Conservation (phyloP, 768 basidiomycete species). For the Leccinellum luteum region DNA sequence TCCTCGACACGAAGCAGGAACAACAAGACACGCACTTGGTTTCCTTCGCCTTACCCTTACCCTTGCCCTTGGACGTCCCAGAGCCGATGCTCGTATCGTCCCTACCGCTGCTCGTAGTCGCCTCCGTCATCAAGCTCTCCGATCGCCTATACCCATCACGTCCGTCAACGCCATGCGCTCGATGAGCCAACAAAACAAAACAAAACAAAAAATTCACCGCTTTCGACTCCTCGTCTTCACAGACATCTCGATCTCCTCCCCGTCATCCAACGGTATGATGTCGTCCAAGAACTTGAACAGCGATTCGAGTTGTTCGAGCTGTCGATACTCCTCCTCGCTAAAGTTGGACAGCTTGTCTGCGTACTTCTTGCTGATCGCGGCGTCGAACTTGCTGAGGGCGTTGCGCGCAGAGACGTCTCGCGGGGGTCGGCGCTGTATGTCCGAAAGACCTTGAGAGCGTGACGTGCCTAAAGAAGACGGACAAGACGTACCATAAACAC, state of each 20-base stretch:
- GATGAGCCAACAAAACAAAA: not conserved
- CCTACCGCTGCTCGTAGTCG: slow-evolving; percentile 40
- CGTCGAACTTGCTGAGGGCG: slow-evolving; percentile 70
- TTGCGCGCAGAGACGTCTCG: slow-evolving; percentile 61
- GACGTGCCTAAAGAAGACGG: not conserved
- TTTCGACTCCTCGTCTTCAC: slow-evolving; percentile 40
- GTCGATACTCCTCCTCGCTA: slow-evolving; percentile 66
- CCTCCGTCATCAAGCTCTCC: slow-evolving; percentile 49
- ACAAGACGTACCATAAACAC: slow-evolving; percentile 14
- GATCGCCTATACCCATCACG: slow-evolving; percentile 46
- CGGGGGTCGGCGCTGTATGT: slow-evolving; percentile 52
- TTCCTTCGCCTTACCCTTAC: slow-evolving; percentile 34
- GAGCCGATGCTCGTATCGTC: slow-evolving; percentile 34
- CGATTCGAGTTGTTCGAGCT: slow-evolving; percentile 54
- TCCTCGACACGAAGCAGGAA: not conserved
- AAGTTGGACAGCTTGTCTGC: slow-evolving; percentile 68
- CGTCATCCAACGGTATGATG: slow-evolving; percentile 66
- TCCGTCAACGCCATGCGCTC: not conserved
- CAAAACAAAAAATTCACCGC: slow-evolving; percentile 40
- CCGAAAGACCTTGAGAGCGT: not conserved
- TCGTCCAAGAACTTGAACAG: slow-evolving; percentile 73
- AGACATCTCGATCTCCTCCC: slow-evolving; percentile 43
- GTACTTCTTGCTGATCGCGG: slow-evolving; percentile 65
- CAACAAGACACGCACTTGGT: slow-evolving; percentile 38
- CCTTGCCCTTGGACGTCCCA: slow-evolving; percentile 21